Evolutionary conservation across 768 basidiomycete species (phyloP), one percentile per base, ranked within the genome.

Genomic region (Lentinula guzmanii): DNA sequence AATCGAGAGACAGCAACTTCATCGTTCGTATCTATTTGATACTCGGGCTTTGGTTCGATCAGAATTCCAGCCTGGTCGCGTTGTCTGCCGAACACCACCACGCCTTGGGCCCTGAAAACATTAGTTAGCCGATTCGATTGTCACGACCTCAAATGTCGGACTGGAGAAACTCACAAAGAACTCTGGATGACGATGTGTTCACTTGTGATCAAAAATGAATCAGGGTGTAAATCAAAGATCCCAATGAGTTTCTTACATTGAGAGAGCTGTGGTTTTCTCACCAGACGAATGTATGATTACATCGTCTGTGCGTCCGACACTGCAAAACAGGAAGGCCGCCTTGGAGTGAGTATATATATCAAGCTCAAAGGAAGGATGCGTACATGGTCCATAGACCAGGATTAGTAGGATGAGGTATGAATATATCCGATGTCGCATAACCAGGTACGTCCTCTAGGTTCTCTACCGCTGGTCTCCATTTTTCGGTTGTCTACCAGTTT

Each of bases 31-130:
- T 80, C 72, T n/a, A 78, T 68, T 5, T 69, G 63, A 41, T 67
- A 60, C 13, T 58, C 63, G 1, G 64, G 34, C 4, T 52, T 65
- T 9, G 70, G 70, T 45, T 76, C 74, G 10, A 76, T 68, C 21
- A 75, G 63, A 58, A 74, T 64, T 37, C 76, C 71, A 45, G 69
- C 52, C 60, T 72, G 62, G 66, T 74, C 61, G 15, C 69, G 75
- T 10, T 72, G 74, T 10, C 72, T 68, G 9, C 80, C 80, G 61
- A 83, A 83, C 65, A 82, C 74, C 11, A 80, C 66, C 3, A 70
- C 75, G 15, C 72, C 74, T 5, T 66, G 60, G 6, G 79, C 64
- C 6, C 70, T 73, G 16, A 9, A 10, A 43, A 13, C 15, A 21
- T 31, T 33, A 71, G 74, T 46, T 10, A 60, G 8, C 5, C 21